These are phyloP conservation scores for Pythium periplocum DNA, from an alignment of 352 stramenopile genomes.

Conservation along the genomic window DNA sequence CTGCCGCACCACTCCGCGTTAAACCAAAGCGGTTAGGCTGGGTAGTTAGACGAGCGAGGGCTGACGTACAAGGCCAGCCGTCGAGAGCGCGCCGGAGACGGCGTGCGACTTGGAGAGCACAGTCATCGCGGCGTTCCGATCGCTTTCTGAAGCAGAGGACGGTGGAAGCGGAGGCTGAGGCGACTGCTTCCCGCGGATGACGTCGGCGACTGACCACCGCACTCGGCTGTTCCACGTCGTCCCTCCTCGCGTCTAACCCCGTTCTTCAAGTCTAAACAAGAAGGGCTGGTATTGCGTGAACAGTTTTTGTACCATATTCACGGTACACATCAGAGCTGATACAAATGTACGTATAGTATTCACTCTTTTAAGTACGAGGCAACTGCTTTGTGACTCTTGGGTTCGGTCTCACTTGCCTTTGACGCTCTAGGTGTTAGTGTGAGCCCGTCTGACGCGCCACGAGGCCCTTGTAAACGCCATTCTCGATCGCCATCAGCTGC, in stretches of 20 bases:
- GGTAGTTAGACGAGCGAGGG: neutral
- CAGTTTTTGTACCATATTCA: conserved; percentile 1
- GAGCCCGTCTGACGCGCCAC: no score
- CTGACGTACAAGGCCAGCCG: conserved; percentile 34
- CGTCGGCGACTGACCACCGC: neutral
- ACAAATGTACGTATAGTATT: no score
- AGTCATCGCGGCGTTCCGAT: conserved; percentile 22
- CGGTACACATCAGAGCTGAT: neutral
- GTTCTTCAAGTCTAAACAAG: conserved; percentile 2
- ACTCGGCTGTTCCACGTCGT: neutral
- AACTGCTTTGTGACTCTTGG: no score
- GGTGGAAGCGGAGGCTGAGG: neutral
- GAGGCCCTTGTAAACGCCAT: no score
- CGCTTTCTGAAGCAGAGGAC: neutral
- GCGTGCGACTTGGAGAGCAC: conserved; percentile 55
- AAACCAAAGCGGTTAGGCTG: neutral
- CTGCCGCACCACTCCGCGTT: neutral
- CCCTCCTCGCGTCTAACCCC: no score
- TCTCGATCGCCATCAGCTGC: no score
- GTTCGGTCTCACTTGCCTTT: no score
- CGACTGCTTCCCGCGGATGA: neutral
- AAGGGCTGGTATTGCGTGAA: conserved; percentile 5
- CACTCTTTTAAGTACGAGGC: no score
- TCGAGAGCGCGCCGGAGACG: conserved; percentile 32
- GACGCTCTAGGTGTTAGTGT: no score